phyloP scores from a whole-genome alignment of 1,284 basidiomycete species.

The Ustilago shanxiensis region DNA sequence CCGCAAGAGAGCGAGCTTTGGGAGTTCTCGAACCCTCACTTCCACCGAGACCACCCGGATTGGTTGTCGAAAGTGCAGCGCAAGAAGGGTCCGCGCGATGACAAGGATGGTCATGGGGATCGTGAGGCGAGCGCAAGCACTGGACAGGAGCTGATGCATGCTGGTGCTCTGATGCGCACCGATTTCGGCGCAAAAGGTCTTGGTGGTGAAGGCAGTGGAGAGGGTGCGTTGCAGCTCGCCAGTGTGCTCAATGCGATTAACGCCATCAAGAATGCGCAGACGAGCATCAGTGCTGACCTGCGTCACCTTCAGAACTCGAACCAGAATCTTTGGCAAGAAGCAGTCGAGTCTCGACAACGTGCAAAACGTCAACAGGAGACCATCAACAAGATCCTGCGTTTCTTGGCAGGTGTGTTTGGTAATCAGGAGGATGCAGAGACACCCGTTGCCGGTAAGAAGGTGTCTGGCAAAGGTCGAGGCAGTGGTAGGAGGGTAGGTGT shows the following conservation, averaged over 20 bases:
- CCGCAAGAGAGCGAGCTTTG: constrained; percentile 83
- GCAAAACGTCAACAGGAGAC: constrained; percentile 95
- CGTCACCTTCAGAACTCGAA: constrained; percentile 89
- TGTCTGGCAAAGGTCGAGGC: constrained; percentile 35
- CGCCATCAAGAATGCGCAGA: constrained; percentile 90
- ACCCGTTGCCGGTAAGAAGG: constrained; percentile 31
- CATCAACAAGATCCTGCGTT: constrained; percentile 94
- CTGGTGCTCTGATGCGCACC: constrained; percentile 53
- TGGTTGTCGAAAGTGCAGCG: constrained; percentile 88
- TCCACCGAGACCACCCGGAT: constrained; percentile 89
- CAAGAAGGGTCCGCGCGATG: constrained; percentile 72
- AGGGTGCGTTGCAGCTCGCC: constrained; percentile 58
- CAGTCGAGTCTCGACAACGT: constrained; percentile 81
- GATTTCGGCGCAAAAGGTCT: constrained; percentile 40
- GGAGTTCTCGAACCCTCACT: constrained; percentile 92
- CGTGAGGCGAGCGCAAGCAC: constrained; percentile 29
- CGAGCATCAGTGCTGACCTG: constrained; percentile 86
- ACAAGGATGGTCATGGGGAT: constrained; percentile 42
- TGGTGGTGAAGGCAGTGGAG: constrained; percentile 11
- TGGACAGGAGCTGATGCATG: constrained; percentile 42
- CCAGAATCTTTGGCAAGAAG: constrained; percentile 91
- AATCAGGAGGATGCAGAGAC: constrained; percentile 71
- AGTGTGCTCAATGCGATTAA: constrained; percentile 83
- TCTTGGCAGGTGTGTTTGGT: constrained; percentile 92
- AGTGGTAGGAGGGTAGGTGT: constrained; percentile 65